Base-by-base conservation (phyloP, 2,329 filamentous ascomycete genomes). In the Claviceps quebecensis region DNA sequence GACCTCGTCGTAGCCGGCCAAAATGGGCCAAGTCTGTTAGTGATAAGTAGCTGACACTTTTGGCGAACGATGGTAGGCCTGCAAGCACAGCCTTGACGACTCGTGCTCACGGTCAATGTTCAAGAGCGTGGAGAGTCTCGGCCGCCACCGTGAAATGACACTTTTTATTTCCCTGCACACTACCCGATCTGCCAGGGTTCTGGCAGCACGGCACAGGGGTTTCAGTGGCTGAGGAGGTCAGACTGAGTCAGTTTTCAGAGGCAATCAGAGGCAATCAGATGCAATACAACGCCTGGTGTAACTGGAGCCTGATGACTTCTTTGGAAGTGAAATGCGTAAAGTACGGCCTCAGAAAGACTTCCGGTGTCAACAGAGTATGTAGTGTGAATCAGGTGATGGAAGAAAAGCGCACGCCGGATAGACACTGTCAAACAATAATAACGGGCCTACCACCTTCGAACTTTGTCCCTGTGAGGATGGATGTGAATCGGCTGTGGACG, bases 151-250 rank as follows among this genome's bases (percentile, higher is more conserved):
- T 65, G 63, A 67, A 63, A 68, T 34, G 16, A 2, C 9, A 34
- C 29, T 34, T 34, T 65, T 19, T 37, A 66, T 65, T 67, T 68
- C 67, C 52, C 47, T 53, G 52, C 46, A 41, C 51, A 52, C 17
- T 45, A 65, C 67, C 67, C 60, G 61, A 65, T 62, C 63, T 64
- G 59, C 63, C 65, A 58, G 51, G 49, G 51, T 47, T 43, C 37
- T 45, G 43, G 51, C 63, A 68, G 67, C 17, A 64, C 67, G 64
- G 63, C 66, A 67, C 65, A 69, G 64, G 67, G 67, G 66, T 29
- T 61, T 65, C 61, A 61, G 61, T 56, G 64, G 56, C 58, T 52
- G 58, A 60, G 54, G 19, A 52, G 45, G 52, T 45, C 26, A 55
- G 47, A 48, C 52, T 49, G 55, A 58, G 56, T 58, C 56, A 58